phyloP scores from a whole-genome alignment of 2,329 filamentous ascomycete species.

The Hymenoscyphus repandus region DNA sequence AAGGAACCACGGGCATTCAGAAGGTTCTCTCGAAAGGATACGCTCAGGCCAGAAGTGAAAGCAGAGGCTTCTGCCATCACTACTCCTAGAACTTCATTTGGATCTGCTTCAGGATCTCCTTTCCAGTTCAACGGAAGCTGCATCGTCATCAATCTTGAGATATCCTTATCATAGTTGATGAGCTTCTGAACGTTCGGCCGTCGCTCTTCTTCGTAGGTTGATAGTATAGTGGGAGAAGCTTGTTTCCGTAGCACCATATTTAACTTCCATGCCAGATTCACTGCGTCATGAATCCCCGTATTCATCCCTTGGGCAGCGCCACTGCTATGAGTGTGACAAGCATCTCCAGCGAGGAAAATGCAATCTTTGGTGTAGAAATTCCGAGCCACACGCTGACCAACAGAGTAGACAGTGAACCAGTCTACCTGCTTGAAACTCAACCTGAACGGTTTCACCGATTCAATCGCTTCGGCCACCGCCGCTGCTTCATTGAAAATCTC shows the following conservation, averaged over 20 bases:
- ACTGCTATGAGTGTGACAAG: slow-evolving; percentile 55
- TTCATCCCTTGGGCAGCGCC: slow-evolving; percentile 59
- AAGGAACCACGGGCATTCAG: slow-evolving; percentile 36
- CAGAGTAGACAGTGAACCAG: slow-evolving; percentile 56
- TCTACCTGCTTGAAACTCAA: slow-evolving; percentile 37
- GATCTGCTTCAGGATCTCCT: slow-evolving; percentile 37
- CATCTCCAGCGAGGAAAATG: slow-evolving; percentile 52
- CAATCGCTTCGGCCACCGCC: slow-evolving; percentile 46
- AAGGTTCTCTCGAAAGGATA: slow-evolving; percentile 45
- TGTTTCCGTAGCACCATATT: slow-evolving; percentile 42
- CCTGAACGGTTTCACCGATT: slow-evolving; percentile 37
- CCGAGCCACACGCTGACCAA: slow-evolving; percentile 54
- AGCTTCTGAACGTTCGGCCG: slow-evolving; percentile 36
- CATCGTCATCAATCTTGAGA: slow-evolving; percentile 36
- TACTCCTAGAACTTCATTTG: slow-evolving; percentile 44
- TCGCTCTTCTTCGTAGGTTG: slow-evolving; percentile 50
- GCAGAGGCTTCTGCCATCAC: slow-evolving; percentile 54
- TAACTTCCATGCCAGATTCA: slow-evolving; percentile 58
- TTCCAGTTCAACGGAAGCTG: slow-evolving; percentile 36
- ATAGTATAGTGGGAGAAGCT: slow-evolving; percentile 39
- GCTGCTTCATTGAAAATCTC: slow-evolving; percentile 41
- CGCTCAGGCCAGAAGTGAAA: slow-evolving; percentile 58
- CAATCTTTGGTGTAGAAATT: slow-evolving; percentile 50
- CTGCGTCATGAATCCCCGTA: slow-evolving; percentile 52
- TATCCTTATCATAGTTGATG: slow-evolving; percentile 37